Conservation (phyloP, 2,329 filamentous ascomycete genomes). For the Sporothrix schenckii region DNA sequence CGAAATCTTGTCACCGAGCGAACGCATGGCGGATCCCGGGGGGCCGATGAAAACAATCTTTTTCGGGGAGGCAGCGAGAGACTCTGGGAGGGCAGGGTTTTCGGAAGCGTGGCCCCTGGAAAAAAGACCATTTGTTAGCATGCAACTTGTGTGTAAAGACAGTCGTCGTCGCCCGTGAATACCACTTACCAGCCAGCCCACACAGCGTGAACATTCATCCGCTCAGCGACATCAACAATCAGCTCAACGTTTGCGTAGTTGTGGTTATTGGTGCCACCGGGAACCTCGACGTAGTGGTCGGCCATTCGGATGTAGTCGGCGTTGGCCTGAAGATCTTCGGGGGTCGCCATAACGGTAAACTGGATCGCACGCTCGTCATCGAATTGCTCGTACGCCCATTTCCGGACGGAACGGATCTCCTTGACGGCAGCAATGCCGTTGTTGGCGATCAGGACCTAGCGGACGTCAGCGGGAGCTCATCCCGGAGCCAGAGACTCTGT, state of each 20-base stretch:
- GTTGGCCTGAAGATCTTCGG: constrained; percentile 95
- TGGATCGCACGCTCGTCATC: constrained; percentile 97
- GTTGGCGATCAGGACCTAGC: constrained; percentile 94
- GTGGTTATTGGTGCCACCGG: constrained; percentile 99
- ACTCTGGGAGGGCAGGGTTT: constrained; percentile 96
- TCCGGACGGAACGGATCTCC: constrained; percentile 97
- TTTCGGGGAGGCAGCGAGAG: constrained; percentile 91
- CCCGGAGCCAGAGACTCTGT: not conserved
- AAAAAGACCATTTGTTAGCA: constrained; percentile 2
- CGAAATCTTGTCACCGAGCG: constrained; percentile 98
- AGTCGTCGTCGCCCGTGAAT: not conserved
- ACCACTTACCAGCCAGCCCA: constrained; percentile 91
- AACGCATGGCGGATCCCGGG: constrained; percentile 97
- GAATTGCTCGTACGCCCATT: constrained; percentile 99
- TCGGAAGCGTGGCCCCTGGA: constrained; percentile 93
- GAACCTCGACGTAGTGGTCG: constrained; percentile 98
- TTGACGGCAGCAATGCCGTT: constrained; percentile 99
- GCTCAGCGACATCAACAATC: constrained; percentile 97
- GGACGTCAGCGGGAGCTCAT: not conserved
- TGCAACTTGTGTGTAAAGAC: too few relatives aligned
- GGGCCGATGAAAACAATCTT: constrained; percentile 99
- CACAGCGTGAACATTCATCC: constrained; percentile 96
- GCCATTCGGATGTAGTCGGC: constrained; percentile 99
- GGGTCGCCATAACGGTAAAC: constrained; percentile 99
- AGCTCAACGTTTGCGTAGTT: constrained; percentile 99